Evolutionary conservation across 805 yeast species (phyloP).

Genomic region (Wickerhamiella hasegawae): DNA sequence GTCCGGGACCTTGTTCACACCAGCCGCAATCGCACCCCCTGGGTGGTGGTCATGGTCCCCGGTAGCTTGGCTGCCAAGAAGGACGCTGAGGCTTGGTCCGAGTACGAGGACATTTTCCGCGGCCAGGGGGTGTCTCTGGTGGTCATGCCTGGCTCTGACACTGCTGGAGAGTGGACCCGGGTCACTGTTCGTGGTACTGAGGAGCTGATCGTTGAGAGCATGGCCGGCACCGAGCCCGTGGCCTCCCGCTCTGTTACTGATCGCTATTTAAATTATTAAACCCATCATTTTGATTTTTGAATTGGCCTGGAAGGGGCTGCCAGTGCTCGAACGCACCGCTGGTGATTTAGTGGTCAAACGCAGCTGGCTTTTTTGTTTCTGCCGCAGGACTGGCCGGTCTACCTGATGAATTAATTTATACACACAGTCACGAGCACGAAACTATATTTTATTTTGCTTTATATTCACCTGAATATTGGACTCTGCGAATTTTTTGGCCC

Average conservation of each 20-base stretch:
- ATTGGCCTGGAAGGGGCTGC: not conserved
- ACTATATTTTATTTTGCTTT: no score
- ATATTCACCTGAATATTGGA: no score
- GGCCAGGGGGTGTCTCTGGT: not conserved
- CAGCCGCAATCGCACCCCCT: not conserved
- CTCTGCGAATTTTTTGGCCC: no score
- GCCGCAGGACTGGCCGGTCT: not conserved
- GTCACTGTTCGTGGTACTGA: not conserved
- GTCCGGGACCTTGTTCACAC: slow-evolving; percentile 1
- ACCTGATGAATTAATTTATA: not conserved
- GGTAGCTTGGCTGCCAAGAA: not conserved
- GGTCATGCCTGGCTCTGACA: not conserved
- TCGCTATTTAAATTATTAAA: no score
- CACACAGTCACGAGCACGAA: not conserved
- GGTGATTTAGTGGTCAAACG: not conserved
- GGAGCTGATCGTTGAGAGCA: not conserved
- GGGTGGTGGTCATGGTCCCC: slow-evolving; percentile 1
- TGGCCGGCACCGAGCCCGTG: not conserved
- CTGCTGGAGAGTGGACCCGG: not conserved
- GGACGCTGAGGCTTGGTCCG: not conserved
- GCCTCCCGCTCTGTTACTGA: not conserved
- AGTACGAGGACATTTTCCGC: not conserved
- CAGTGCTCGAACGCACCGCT: not conserved
- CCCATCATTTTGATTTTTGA: no score
- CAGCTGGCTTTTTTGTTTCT: not conserved